A percentile compares a stretch with the other conserved stretches of the same genome.
Evolutionary conservation across 2,329 filamentous ascomycete genomes (phyloP).

Genomic region (Ophiostoma sp.): DNA sequence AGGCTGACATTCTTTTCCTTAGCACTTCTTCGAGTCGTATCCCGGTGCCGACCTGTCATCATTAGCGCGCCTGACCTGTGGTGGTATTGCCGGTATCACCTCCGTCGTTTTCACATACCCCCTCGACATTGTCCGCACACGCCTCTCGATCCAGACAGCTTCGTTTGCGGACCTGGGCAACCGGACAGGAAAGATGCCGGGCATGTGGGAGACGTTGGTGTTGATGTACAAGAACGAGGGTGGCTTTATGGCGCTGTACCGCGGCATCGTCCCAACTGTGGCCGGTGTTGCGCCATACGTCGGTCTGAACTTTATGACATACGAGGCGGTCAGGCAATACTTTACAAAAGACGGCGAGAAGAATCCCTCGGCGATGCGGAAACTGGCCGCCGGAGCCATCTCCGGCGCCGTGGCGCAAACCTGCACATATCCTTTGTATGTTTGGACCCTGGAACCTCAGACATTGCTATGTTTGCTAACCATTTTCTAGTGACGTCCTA

Average conservation of each 20-base stretch:
- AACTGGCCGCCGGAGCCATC: slow-evolving; percentile 84
- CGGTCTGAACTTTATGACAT: slow-evolving; percentile 97
- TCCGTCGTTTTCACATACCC: slow-evolving; percentile 95
- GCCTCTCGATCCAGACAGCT: slow-evolving; percentile 95
- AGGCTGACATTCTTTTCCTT: background rate
- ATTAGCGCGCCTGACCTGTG: slow-evolving; percentile 77
- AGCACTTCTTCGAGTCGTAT: slow-evolving; percentile 72
- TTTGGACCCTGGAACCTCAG: slow-evolving; percentile 26
- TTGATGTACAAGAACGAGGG: slow-evolving; percentile 91
- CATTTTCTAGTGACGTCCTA: slow-evolving; percentile 71
- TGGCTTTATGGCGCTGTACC: slow-evolving; percentile 80
- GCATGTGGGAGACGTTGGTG: slow-evolving; percentile 84
- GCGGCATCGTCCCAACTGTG: slow-evolving; percentile 90
- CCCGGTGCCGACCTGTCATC: slow-evolving; percentile 74
- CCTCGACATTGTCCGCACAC: slow-evolving; percentile 93
- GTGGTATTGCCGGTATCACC: slow-evolving; percentile 88
- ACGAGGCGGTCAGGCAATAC: slow-evolving; percentile 81
- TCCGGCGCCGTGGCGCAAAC: slow-evolving; percentile 97
- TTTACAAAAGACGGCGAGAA: slow-evolving; percentile 86
- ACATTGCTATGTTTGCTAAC: slow-evolving; percentile 27
- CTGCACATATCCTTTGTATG: slow-evolving; percentile 96
- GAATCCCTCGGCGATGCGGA: slow-evolving; percentile 76
- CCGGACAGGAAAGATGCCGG: slow-evolving; percentile 69
- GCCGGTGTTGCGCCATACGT: slow-evolving; percentile 96
- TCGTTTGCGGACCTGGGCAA: slow-evolving; percentile 78